Evolutionary conservation across 768 basidiomycete genomes (phyloP).

Genomic region (Saitozyma podzolica): DNA sequence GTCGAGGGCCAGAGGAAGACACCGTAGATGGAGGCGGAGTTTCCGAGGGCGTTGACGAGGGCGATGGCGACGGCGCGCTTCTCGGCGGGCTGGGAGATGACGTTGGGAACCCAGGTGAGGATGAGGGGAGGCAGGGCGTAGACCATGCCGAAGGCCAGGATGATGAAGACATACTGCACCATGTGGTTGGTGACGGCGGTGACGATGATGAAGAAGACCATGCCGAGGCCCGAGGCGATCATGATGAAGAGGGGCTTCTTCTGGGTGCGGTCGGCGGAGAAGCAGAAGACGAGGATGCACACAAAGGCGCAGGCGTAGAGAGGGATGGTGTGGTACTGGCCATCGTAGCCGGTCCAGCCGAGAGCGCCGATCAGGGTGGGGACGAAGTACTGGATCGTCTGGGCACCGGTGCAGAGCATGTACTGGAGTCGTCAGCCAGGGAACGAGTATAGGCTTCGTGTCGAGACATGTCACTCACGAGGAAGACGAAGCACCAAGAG

Average conservation of each 20-base stretch:
- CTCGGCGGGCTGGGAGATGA: slow-evolving; percentile 47
- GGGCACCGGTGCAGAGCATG: slow-evolving; percentile 52
- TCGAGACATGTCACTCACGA: background rate
- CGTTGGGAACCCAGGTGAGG: slow-evolving; percentile 51
- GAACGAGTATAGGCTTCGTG: slow-evolving; percentile 38
- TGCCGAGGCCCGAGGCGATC: slow-evolving; percentile 22
- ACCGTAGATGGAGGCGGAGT: slow-evolving; percentile 50
- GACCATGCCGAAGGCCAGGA: slow-evolving; percentile 50
- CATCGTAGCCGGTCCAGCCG: slow-evolving; percentile 44
- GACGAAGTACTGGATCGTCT: slow-evolving; percentile 51
- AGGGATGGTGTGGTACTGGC: slow-evolving; percentile 52
- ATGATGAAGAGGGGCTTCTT: slow-evolving; percentile 48
- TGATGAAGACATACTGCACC: slow-evolving; percentile 50
- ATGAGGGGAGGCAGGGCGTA: slow-evolving; percentile 47
- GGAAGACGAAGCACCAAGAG: slow-evolving; percentile 34
- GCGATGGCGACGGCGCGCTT: slow-evolving; percentile 50
- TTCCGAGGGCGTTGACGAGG: slow-evolving; percentile 49
- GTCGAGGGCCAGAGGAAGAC: slow-evolving; percentile 50
- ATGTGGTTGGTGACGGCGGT: slow-evolving; percentile 23
- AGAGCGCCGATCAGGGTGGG: slow-evolving; percentile 43
- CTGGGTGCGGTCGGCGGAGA: slow-evolving; percentile 44
- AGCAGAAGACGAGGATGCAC: slow-evolving; percentile 46
- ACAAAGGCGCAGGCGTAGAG: slow-evolving; percentile 41
- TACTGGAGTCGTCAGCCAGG: slow-evolving; percentile 7
- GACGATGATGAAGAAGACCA: slow-evolving; percentile 48